These are phyloP conservation scores for Plasmodium gaboni DNA, from an alignment of 169 alveolate species.

Conservation along the genomic window DNA sequence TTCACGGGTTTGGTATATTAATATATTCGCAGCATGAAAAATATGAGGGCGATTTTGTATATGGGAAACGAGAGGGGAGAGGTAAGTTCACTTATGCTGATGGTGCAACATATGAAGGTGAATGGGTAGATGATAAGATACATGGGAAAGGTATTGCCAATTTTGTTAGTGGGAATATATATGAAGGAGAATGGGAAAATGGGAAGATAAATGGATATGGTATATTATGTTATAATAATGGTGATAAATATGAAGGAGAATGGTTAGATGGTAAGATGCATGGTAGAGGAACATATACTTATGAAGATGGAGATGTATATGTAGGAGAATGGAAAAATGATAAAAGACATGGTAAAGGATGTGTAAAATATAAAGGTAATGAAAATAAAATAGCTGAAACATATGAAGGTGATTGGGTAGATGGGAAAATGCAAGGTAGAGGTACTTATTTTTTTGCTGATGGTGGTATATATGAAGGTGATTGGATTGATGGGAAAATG, in stretches of 20 bases:
- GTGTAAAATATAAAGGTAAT: slow-evolving; percentile 88
- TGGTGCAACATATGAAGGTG: slow-evolving; percentile 96
- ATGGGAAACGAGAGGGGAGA: slow-evolving; percentile 95
- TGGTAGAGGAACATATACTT: slow-evolving; percentile 94
- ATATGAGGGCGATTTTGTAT: slow-evolving; percentile 96
- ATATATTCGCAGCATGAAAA: slow-evolving; percentile 92
- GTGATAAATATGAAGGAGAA: slow-evolving; percentile 96
- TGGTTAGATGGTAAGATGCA: slow-evolving; percentile 96
- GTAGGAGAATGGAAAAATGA: slow-evolving; percentile 95
- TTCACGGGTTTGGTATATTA: slow-evolving; percentile 93
- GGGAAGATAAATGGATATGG: slow-evolving; percentile 95
- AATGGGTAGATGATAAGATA: slow-evolving; percentile 95
- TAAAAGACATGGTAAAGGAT: slow-evolving; percentile 95
- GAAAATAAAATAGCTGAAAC: slow-evolving; percentile 87
- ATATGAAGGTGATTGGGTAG: slow-evolving; percentile 95
- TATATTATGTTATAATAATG: slow-evolving; percentile 92
- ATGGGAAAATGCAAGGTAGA: slow-evolving; percentile 95
- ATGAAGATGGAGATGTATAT: slow-evolving; percentile 96
- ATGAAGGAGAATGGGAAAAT: slow-evolving; percentile 93
- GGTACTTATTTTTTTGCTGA: slow-evolving; percentile 94
- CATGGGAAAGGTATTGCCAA: slow-evolving; percentile 94
- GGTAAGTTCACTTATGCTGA: slow-evolving; percentile 94
- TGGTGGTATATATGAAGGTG: slow-evolving; percentile 96
- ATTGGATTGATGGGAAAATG: slow-evolving; percentile 96
- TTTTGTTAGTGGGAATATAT: slow-evolving; percentile 92